A percentile compares a stretch with the other conserved stretches of the same genome.
phyloP scores from a whole-genome alignment of 768 basidiomycete species.

The Hysterangium stoloniferum region DNA sequence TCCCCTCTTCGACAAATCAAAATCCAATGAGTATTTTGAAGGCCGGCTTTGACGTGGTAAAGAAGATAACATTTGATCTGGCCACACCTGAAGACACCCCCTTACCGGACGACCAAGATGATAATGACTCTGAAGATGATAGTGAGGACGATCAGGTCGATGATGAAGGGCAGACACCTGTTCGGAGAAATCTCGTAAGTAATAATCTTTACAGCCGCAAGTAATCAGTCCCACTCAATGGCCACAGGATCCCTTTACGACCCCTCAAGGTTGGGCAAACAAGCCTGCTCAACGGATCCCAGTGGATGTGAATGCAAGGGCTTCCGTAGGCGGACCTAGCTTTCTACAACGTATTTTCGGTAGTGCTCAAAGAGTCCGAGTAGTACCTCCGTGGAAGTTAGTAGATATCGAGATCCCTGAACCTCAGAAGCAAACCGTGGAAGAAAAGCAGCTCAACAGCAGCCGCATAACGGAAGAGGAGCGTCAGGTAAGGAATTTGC shows the following conservation, averaged over 20 bases:
- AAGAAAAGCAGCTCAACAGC: constrained; percentile 38
- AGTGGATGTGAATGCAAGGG: constrained; percentile 10
- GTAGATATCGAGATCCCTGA: constrained; percentile 11
- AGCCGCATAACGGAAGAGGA: constrained; percentile 16
- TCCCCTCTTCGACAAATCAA: neutral
- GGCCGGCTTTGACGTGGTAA: neutral
- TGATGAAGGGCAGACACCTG: constrained; percentile 12
- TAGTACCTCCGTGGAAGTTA: constrained; percentile 1
- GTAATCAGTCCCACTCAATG: constrained; percentile 9
- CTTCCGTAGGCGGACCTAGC: constrained; percentile 12
- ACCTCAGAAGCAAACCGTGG: constrained; percentile 22
- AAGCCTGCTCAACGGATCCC: constrained; percentile 7
- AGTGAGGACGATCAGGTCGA: constrained; percentile 6
- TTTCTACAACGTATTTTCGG: neutral
- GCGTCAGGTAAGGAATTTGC: constrained; percentile 11
- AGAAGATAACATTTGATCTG: neutral
- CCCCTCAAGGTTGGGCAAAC: neutral
- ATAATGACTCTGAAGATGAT: constrained; percentile 9
- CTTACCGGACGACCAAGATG: neutral
- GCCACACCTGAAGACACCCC: neutral
- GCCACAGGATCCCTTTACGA: constrained; percentile 4
- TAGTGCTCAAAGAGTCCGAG: constrained; percentile 1
- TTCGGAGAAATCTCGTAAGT: constrained; percentile 8
- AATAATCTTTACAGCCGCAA: neutral
- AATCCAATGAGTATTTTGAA: neutral